Percentiles rank a stretch among this genome's conserved stretches.
Evolutionary conservation across 768 basidiomycete genomes (phyloP).

Genomic region (Psilocybe subaeruginosa): DNA sequence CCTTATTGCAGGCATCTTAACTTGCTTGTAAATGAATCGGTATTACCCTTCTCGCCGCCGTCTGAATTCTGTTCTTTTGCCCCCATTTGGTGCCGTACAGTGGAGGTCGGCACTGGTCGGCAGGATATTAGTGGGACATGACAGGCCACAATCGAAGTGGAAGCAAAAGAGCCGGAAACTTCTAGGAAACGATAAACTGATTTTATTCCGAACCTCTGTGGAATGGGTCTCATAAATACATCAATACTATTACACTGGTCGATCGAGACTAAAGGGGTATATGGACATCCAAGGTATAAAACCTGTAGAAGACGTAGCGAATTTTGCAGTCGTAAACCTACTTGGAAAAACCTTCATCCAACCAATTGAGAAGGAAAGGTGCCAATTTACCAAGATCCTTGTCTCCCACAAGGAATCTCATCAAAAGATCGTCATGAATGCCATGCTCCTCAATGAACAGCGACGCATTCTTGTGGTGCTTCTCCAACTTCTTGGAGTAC

Average conservation of each 20-base stretch:
- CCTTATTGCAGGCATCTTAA: neutral
- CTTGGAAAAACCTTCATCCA: neutral
- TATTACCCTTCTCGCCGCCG: neutral
- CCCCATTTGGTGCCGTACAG: too few relatives aligned
- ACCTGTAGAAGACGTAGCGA: too few relatives aligned
- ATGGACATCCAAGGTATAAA: too few relatives aligned
- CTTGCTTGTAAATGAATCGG: neutral
- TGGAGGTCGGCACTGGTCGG: too few relatives aligned
- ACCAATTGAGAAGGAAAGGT: neutral
- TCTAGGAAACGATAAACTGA: too few relatives aligned
- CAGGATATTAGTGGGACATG: too few relatives aligned
- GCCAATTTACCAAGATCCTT: neutral
- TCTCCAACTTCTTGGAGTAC: constrained; percentile 13
- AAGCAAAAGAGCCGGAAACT: too few relatives aligned
- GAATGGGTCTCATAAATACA: too few relatives aligned
- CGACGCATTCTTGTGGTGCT: constrained; percentile 8
- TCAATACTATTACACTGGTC: too few relatives aligned
- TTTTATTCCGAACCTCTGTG: too few relatives aligned
- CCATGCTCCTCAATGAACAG: constrained; percentile 15
- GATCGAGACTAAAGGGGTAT: too few relatives aligned
- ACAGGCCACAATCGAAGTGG: too few relatives aligned
- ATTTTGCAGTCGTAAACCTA: neutral
- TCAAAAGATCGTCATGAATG: constrained; percentile 16
- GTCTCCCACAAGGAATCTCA: constrained; percentile 10
- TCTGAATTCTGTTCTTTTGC: neutral